Percentiles rank a stretch among this genome's conserved stretches.
Conservation (phyloP, 768 basidiomycete species). For the Floccularia luteovirens region DNA sequence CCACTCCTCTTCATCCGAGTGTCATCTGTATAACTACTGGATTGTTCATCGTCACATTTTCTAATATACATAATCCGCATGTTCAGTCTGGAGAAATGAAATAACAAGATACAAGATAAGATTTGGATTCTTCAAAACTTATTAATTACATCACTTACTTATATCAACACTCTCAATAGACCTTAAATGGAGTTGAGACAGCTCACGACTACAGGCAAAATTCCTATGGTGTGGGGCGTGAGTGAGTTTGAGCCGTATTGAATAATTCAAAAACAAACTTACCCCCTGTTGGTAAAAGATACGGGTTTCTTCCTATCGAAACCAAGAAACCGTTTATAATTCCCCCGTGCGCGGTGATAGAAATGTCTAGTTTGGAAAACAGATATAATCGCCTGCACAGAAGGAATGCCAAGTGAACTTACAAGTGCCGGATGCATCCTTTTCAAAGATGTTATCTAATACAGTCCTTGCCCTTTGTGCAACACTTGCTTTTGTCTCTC, state of each 20-base stretch:
- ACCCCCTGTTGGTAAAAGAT: slow-evolving; percentile 59
- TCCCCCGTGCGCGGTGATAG: slow-evolving; percentile 60
- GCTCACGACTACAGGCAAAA: too few relatives aligned
- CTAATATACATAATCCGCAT: too few relatives aligned
- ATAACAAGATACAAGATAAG: too few relatives aligned
- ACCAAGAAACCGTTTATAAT: slow-evolving; percentile 50
- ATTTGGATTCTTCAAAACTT: too few relatives aligned
- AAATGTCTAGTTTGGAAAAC: slow-evolving; percentile 38
- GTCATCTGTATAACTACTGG: background rate
- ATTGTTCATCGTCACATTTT: background rate
- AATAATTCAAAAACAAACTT: slow-evolving; percentile 15
- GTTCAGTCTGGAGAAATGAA: too few relatives aligned
- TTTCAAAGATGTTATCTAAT: slow-evolving; percentile 47
- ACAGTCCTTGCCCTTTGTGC: slow-evolving; percentile 39
- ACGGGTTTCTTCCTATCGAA: slow-evolving; percentile 34
- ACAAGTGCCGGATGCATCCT: slow-evolving; percentile 37
- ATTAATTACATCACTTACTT: too few relatives aligned
- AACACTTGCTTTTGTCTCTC: slow-evolving; percentile 45
- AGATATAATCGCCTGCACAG: background rate
- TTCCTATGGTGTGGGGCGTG: too few relatives aligned
- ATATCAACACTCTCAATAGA: too few relatives aligned
- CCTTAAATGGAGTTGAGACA: too few relatives aligned
- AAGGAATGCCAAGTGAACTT: slow-evolving; percentile 13
- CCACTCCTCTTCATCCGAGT: background rate
- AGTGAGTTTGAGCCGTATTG: too few relatives aligned